These are phyloP conservation scores for Annulohypoxylon truncatum DNA, from an alignment of 2,329 filamentous ascomycete species.

Conservation along the genomic window DNA sequence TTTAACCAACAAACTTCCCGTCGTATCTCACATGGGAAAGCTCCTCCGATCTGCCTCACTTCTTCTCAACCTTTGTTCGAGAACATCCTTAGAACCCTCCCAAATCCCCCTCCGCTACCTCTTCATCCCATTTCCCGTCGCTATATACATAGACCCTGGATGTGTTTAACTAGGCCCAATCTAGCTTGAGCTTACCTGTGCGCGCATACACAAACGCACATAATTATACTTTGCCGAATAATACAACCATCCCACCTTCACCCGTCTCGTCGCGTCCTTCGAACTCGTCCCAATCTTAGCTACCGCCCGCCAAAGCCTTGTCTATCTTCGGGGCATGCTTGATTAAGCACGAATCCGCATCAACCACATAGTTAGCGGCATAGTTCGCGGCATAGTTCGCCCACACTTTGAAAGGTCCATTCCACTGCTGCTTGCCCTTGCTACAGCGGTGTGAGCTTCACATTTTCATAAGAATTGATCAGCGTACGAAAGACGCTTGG, in stretches of 20 bases:
- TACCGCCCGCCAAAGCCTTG: slow-evolving; percentile 21
- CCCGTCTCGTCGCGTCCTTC: slow-evolving; percentile 16
- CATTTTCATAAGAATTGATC: slow-evolving; percentile 18
- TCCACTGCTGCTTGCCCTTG: slow-evolving; percentile 11
- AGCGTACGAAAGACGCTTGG: slow-evolving; percentile 22
- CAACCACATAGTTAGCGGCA: background rate
- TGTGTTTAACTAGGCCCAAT: slow-evolving; percentile 4
- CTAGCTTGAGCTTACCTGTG: slow-evolving; percentile 24
- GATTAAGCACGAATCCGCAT: slow-evolving; percentile 26
- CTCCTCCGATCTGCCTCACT: slow-evolving; percentile 31
- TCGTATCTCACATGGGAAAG: slow-evolving; percentile 39
- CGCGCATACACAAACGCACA: slow-evolving; percentile 4
- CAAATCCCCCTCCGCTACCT: background rate
- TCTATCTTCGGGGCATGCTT: slow-evolving; percentile 20
- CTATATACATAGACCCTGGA: background rate
- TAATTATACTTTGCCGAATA: slow-evolving; percentile 5
- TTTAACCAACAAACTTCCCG: slow-evolving; percentile 46
- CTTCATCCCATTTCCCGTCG: slow-evolving; percentile 3
- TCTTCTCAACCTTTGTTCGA: slow-evolving; percentile 27
- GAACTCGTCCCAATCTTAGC: slow-evolving; percentile 30
- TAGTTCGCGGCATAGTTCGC: background rate
- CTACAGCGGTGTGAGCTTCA: slow-evolving; percentile 23
- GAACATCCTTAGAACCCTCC: slow-evolving; percentile 5
- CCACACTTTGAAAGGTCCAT: background rate
- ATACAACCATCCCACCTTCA: slow-evolving; percentile 26